Evolutionary conservation across 345 rosid genomes (phyloP).

Genomic region (Eucalyptus cloeziana): DNA sequence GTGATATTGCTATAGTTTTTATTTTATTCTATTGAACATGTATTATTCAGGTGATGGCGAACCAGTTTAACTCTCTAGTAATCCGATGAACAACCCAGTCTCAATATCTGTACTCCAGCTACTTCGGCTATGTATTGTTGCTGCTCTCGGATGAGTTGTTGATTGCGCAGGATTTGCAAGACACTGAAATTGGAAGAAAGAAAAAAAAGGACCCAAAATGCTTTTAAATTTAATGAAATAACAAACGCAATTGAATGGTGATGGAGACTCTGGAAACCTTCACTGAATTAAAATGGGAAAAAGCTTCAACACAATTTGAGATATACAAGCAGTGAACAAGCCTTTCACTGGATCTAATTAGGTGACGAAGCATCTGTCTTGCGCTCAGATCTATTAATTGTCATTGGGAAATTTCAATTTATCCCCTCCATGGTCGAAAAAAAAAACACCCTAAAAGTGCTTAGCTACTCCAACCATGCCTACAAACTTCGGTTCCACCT

Average conservation of each 20-base stretch:
- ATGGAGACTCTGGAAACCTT: neutral
- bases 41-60: neutral
- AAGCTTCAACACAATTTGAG: neutral
- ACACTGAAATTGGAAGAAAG: neutral
- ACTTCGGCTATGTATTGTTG: neutral
- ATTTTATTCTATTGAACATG: too few relatives aligned
- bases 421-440: neutral
- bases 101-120: neutral
- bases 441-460: neutral
- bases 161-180: neutral
- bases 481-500: neutral
- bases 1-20: neutral
- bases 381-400: neutral
- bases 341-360: neutral
- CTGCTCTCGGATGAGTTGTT: neutral
- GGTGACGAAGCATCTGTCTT: neutral
- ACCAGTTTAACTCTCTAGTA: neutral
- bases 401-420: neutral
- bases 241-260: neutral
- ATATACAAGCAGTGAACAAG: neutral
- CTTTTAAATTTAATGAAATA: neutral
- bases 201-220: neutral
- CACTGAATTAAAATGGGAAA: neutral
- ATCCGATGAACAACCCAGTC: neutral
- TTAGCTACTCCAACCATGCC: neutral